Evolutionary conservation across 1,284 basidiomycete genomes (phyloP).

Genomic region (Meira nashicola): DNA sequence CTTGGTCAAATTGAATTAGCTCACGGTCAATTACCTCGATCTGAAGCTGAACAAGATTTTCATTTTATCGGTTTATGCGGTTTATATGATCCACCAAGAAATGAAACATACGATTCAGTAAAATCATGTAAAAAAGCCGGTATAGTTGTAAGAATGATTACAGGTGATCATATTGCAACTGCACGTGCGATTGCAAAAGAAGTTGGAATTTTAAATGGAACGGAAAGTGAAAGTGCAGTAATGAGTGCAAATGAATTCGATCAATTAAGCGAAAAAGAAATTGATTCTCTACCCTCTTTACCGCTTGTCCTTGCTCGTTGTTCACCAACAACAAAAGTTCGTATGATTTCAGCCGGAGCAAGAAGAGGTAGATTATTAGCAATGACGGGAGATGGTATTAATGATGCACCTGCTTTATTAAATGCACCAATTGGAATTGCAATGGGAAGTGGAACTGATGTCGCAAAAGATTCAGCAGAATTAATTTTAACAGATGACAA

Average conservation of each 20-base stretch:
- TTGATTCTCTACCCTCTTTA: slow-evolving; percentile 33
- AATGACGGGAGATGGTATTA: slow-evolving; percentile 58
- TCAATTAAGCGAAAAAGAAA: slow-evolving; percentile 30
- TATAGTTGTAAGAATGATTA: slow-evolving; percentile 66
- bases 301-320: slow-evolving; percentile 44
- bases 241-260: slow-evolving; percentile 43
- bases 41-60: slow-evolving; percentile 61
- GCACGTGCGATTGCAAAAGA: slow-evolving; percentile 55
- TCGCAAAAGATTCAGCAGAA: slow-evolving; percentile 60
- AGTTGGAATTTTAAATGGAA: slow-evolving; percentile 56
- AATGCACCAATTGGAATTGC: slow-evolving; percentile 59
- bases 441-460: slow-evolving; percentile 70
- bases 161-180: slow-evolving; percentile 55
- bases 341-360: slow-evolving; percentile 41
- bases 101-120: slow-evolving; percentile 64
- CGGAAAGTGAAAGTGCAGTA: slow-evolving; percentile 27
- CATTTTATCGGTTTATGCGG: slow-evolving; percentile 64
- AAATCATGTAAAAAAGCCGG: slow-evolving; percentile 63
- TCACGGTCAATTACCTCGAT: slow-evolving; percentile 26
- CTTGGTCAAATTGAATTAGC: slow-evolving; percentile 16
- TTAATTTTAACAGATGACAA: slow-evolving; percentile 46
- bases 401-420: slow-evolving; percentile 61
- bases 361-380: slow-evolving; percentile 29
- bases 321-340: slow-evolving; percentile 45
- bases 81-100: slow-evolving; percentile 67